Percentiles rank a stretch among this genome's conserved stretches.
Conservation (phyloP, 345 rosid genomes). For the Ceriops tagal region DNA sequence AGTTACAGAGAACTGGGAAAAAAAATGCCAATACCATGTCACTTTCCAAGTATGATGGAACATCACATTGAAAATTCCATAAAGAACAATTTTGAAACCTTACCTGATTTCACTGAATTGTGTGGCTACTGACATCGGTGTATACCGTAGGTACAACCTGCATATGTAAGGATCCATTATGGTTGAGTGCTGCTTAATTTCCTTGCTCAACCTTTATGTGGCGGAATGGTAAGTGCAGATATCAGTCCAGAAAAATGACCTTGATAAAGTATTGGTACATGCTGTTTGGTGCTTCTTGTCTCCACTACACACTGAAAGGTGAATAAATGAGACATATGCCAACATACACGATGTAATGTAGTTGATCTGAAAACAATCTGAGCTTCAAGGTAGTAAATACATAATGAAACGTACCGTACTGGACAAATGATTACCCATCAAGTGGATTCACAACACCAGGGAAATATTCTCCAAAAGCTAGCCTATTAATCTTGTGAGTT, state of each 20-base stretch:
- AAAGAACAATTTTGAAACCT: background rate
- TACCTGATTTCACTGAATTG: conserved; percentile 91
- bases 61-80: background rate
- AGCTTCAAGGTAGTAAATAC: conserved; percentile 6
- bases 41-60: conserved; percentile 13
- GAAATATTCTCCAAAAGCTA: conserved; percentile 75
- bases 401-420: conserved; percentile 5
- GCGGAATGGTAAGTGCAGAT: conserved; percentile 10
- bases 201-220: background rate
- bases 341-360: conserved; percentile 6
- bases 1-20: conserved; percentile 80
- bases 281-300: conserved; percentile 65
- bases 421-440: conserved; percentile 52
- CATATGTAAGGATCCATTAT: conserved; percentile 1
- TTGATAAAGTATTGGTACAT: conserved; percentile 93
- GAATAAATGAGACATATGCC: background rate
- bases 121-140: conserved; percentile 68
- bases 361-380: background rate
- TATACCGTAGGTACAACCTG: conserved; percentile 96
- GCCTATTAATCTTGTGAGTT: conserved; percentile 82
- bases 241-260: conserved; percentile 37
- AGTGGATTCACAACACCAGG: conserved; percentile 98
- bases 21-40: conserved; percentile 10
- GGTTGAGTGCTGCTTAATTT: too few species aligned
- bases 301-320: conserved; percentile 68